Conservation (phyloP, 306 rosid species). For the Lupinus albus region DNA sequence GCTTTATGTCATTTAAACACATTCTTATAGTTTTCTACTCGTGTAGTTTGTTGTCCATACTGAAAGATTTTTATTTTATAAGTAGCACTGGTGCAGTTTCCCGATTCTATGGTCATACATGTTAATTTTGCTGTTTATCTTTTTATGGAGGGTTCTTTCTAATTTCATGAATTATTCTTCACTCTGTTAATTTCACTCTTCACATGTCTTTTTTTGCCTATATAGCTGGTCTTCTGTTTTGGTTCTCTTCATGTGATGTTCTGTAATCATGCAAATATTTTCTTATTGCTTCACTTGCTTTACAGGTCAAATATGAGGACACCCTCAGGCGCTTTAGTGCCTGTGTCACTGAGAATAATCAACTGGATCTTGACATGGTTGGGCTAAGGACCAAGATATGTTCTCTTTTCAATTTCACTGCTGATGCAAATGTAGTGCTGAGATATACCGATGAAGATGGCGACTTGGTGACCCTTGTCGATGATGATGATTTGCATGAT, state of each 20-base stretch:
- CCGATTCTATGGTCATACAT: not conserved
- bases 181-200: not conserved
- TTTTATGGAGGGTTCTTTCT: not conserved
- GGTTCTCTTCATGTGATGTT: slow-evolving; percentile 1
- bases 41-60: not conserved
- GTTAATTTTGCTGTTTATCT: not conserved
- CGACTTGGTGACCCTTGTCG: slow-evolving; percentile 74
- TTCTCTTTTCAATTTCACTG: slow-evolving; percentile 54
- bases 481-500: slow-evolving; percentile 80
- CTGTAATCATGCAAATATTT: not conserved
- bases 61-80: not conserved
- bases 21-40: not conserved
- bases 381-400: slow-evolving; percentile 61
- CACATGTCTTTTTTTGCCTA: not conserved
- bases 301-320: slow-evolving; percentile 71
- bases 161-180: slow-evolving; percentile 10
- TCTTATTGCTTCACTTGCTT: not conserved
- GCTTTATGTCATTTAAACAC: not conserved
- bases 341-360: slow-evolving; percentile 46
- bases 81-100: not conserved
- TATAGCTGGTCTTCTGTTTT: slow-evolving; percentile 3
- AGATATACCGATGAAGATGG: slow-evolving; percentile 93
- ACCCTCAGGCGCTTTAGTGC: slow-evolving; percentile 83
- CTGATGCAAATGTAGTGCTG: slow-evolving; percentile 57
- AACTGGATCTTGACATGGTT: slow-evolving; percentile 71